Evolutionary conservation across 2,329 filamentous ascomycete species (phyloP).

Genomic region (Sordariomycetes sp.): DNA sequence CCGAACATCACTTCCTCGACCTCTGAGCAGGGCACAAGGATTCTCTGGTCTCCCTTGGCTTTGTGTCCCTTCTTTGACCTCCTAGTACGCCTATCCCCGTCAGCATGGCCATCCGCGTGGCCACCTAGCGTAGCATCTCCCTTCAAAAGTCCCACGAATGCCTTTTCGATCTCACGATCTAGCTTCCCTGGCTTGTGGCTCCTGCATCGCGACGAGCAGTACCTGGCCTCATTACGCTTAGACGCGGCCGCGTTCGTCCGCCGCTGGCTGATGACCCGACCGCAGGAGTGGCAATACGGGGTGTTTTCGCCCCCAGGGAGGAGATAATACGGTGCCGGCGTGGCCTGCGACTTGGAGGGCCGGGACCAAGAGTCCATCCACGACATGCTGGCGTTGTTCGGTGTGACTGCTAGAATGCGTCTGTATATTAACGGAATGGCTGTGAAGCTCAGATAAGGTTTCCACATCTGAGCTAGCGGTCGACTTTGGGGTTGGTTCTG

Average conservation of each 20-base stretch:
- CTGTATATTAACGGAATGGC: background rate
- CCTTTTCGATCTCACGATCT: constrained; percentile 40
- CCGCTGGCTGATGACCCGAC: constrained; percentile 36
- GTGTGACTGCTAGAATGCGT: background rate
- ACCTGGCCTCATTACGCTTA: constrained; percentile 25
- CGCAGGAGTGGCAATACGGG: constrained; percentile 46
- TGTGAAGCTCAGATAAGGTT: background rate
- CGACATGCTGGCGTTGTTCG: constrained; percentile 18
- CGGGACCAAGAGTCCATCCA: constrained; percentile 31
- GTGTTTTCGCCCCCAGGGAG: constrained; percentile 31
- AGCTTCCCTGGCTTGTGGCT: constrained; percentile 35
- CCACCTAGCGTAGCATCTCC: constrained; percentile 5
- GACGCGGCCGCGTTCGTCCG: constrained; percentile 17
- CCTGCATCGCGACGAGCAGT: constrained; percentile 46
- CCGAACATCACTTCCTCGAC: constrained; percentile 38
- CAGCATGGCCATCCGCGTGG: background rate
- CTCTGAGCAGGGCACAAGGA: constrained; percentile 35
- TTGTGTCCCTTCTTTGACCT: constrained; percentile 12
- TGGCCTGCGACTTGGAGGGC: constrained; percentile 25
- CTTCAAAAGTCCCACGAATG: constrained; percentile 27
- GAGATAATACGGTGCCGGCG: constrained; percentile 44
- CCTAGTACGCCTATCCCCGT: constrained; percentile 4
- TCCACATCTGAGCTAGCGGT: background rate
- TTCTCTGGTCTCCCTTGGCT: constrained; percentile 37
- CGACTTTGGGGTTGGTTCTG: background rate